These are phyloP conservation scores for Hyphopichia pseudoburtonii DNA, from an alignment of 1,139 yeast species.

Conservation along the genomic window DNA sequence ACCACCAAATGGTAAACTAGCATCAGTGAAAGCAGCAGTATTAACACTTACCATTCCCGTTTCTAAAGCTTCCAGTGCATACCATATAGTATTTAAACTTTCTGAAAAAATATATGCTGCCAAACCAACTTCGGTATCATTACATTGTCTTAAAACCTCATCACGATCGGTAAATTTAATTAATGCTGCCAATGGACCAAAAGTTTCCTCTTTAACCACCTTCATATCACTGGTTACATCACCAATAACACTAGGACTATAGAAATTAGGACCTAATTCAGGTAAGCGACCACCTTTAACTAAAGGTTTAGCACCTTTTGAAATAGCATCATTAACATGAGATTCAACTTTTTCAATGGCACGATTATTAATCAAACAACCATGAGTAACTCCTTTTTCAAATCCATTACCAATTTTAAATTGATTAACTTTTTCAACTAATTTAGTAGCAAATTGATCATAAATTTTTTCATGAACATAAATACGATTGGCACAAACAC, in stretches of 20 bases:
- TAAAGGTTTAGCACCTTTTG: slow-evolving; percentile 42
- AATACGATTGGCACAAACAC: slow-evolving; percentile 86
- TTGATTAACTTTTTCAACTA: slow-evolving; percentile 30
- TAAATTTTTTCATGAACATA: slow-evolving; percentile 70
- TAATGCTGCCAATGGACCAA: slow-evolving; percentile 49
- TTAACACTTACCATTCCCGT: slow-evolving; percentile 50
- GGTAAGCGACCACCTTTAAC: slow-evolving; percentile 42
- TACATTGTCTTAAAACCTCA: slow-evolving; percentile 38
- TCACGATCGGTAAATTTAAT: slow-evolving; percentile 40
- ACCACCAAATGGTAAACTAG: slow-evolving; percentile 53
- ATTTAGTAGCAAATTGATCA: slow-evolving; percentile 49
- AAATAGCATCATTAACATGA: slow-evolving; percentile 42
- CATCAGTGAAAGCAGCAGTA: slow-evolving; percentile 46
- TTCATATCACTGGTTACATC: slow-evolving; percentile 41
- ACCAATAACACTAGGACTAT: slow-evolving; percentile 40
- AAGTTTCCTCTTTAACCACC: slow-evolving; percentile 44
- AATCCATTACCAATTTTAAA: slow-evolving; percentile 47
- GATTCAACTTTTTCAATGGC: slow-evolving; percentile 40
- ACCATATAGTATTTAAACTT: slow-evolving; percentile 55
- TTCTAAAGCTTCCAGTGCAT: slow-evolving; percentile 42
- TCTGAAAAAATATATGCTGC: slow-evolving; percentile 46
- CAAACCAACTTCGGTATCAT: slow-evolving; percentile 44
- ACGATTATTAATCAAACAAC: slow-evolving; percentile 42
- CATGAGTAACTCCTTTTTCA: slow-evolving; percentile 44
- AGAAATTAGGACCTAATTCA: slow-evolving; percentile 39